Conservation (phyloP, 805 yeast species). For the Blastobotrys robertii region DNA sequence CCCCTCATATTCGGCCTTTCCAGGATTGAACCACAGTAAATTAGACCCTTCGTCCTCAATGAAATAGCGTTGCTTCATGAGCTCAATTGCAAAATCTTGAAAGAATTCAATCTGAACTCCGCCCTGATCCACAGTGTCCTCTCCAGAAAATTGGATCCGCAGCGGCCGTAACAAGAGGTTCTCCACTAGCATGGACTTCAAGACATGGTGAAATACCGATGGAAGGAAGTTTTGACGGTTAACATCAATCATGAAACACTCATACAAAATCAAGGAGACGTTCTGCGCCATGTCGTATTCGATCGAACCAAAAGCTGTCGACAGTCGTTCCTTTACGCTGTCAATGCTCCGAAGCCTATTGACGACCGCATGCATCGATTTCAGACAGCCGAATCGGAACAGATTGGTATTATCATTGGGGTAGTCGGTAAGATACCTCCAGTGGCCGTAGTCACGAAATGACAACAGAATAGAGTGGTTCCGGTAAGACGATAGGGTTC, state of each 20-base stretch:
- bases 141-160: conserved; percentile 19
- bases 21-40: conserved; percentile 20
- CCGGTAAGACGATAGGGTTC: background rate
- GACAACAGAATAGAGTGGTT: background rate
- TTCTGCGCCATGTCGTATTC: background rate
- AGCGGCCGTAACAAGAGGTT: conserved; percentile 18
- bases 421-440: background rate
- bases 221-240: conserved; percentile 14
- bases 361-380: conserved; percentile 2
- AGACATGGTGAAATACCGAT: conserved; percentile 11
- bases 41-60: conserved; percentile 13
- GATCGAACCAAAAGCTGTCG: background rate
- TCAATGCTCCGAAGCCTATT: background rate
- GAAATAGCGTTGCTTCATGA: conserved; percentile 12
- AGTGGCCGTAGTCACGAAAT: background rate
- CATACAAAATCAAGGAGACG: background rate
- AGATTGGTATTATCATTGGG: background rate
- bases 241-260: conserved; percentile 13
- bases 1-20: conserved; percentile 10
- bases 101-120: conserved; percentile 26
- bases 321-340: background rate
- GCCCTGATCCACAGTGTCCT: conserved; percentile 24
- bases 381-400: conserved; percentile 3
- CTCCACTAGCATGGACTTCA: conserved; percentile 7
- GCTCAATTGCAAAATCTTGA: conserved; percentile 14